Base-by-base conservation (phyloP, 805 yeast genomes). In the Ogataea kodamae region DNA sequence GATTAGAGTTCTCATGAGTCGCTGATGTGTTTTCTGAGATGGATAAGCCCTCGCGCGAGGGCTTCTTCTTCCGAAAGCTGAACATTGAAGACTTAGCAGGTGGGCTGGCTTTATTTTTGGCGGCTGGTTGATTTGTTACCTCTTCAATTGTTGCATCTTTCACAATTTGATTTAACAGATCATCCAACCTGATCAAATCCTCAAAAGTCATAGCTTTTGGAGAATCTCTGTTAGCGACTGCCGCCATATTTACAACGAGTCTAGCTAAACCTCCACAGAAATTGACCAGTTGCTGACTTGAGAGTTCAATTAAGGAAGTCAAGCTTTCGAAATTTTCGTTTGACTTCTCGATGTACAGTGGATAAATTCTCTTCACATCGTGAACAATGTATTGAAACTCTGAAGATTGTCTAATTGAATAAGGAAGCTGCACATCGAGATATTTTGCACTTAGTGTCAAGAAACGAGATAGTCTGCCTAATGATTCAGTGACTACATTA, bases 381-480 rank as follows among this genome's bases (percentile, higher is more conserved):
- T 30, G 21, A 10, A 44, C 29, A 3, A 39, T 27, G 10, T 48
- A 43, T n/a, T 17, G 25, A 20, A 22, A 39, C 18, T 29, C 39
- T 3, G 35, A 37, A 6, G 41, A 23, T 9, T 33, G 32, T 12
- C 23, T 9, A 24, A 55, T 25, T 6, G 37, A 38, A 32, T 44
- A 59, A 1, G 60, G 59, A 8, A 59, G 13, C 1, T 33, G 30
- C 5, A 52, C 28, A 1, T 30, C 36, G 13, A 48, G 25, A 20
- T 49, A 52, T 8, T 25, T 13, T 4, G 55, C 33, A 5, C 50
- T 15, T 9, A 40, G 30, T 6, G 30, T 15, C 0, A 49, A 25
- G 20, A 58, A 48, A 12, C 30, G 33, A 5, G 49, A 25, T 1
- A 55, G 19, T 5, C 41, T 45, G 10, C 36, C 42, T 7, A 60